Base-by-base conservation (phyloP, 2,329 filamentous ascomycete species). In the Fusarium gaditjirri region DNA sequence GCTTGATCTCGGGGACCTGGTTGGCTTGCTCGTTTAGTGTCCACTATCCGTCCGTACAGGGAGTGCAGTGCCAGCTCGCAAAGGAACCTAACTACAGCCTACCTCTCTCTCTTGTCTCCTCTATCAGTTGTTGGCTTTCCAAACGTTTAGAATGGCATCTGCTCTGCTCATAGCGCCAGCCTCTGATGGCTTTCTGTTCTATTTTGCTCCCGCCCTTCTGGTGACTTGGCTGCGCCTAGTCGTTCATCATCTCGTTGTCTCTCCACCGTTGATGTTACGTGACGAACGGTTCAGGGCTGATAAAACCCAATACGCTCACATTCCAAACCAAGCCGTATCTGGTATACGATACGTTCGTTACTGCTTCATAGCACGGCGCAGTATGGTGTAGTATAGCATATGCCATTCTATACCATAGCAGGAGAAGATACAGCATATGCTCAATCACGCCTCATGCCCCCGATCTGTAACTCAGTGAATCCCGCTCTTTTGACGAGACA, bases 251-350 rank as follows among this genome's bases (percentile, higher is more conserved):
- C 65, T 72, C 60, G 62, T 56, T 46, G 19, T 38, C 65, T 59
- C 74, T 62, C 70, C 74, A 73, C 74, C 60, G 52, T 72, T 60
- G 44, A 76, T 76, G 71, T 55, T 71, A 76, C 74, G 67, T 70
- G 61, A 64, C 61, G 60, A 61, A 66, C 52, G 38, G 43, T 35
- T 56, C 57, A 54, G 55, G 49, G 31, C 36, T 38, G 46, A 38
- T 59, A 46, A 46, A 63, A 67, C 44, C 42, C 65, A 65, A 72
- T 69, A 58, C 63, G 69, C 62, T 59, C 50, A 43, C 69, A 68
- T 61, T 50, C 39, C 55, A 63, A 27, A 33, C 61, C 63, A 59
- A 43, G 42, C 61, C 63, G 55, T 71, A 70, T 70, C 25, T 36
- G 56, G 49, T 21, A 65, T 41, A 49, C 54, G 66, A 65, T 65